Evolutionary conservation across 208 protist genomes (phyloP).

Genomic region (Trypanosoma cruzi): DNA sequence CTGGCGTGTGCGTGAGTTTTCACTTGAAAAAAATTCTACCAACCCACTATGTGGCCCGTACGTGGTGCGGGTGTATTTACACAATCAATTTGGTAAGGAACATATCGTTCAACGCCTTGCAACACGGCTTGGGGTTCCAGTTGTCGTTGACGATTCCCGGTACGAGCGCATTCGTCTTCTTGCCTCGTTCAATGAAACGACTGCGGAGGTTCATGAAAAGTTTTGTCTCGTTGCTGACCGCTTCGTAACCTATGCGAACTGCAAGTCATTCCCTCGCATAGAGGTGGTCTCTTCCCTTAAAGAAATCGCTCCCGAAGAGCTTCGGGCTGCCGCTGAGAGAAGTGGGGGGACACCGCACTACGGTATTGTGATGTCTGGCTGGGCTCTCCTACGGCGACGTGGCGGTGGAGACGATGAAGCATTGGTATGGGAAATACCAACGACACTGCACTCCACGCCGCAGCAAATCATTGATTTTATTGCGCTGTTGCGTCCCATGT

Average conservation of each 20-base stretch:
- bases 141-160: constrained; percentile 57
- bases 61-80: constrained; percentile 69
- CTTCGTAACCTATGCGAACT: constrained; percentile 36
- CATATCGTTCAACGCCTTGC: constrained; percentile 64
- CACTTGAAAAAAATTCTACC: not conserved
- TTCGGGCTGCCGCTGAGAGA: constrained; percentile 32
- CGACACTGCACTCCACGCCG: constrained; percentile 71
- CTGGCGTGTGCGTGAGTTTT: constrained; percentile 35
- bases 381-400: constrained; percentile 51
- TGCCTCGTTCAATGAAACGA: constrained; percentile 35
- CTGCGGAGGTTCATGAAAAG: constrained; percentile 11
- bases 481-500: constrained; percentile 54
- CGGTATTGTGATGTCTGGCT: constrained; percentile 75
- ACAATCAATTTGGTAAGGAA: constrained; percentile 89
- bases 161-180: constrained; percentile 48
- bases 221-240: constrained; percentile 11
- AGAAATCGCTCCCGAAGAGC: constrained; percentile 32
- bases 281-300: constrained; percentile 58
- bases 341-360: constrained; percentile 49
- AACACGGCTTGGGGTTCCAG: constrained; percentile 45
- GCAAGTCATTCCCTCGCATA: constrained; percentile 41
- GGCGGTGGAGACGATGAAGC: constrained; percentile 3
- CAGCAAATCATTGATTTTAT: constrained; percentile 75
- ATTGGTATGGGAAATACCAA: constrained; percentile 65
- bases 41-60: constrained; percentile 33